Conservation (phyloP, 306 rosid genomes). For the Cicer bijugum region DNA sequence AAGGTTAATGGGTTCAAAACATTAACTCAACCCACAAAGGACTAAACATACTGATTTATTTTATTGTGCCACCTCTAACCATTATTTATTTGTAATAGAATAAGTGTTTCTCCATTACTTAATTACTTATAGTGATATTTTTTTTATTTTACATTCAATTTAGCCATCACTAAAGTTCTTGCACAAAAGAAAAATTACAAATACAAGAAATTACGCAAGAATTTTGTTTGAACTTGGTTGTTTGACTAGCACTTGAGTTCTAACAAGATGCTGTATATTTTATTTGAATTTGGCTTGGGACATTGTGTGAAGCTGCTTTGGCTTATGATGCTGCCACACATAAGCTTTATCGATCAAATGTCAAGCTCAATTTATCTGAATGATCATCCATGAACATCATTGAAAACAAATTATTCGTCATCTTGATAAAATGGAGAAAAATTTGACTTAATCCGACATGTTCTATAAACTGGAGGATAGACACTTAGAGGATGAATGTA, state of each 20-base stretch:
- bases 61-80: too few species aligned
- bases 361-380: conserved; percentile 84
- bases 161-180: conserved; percentile 34
- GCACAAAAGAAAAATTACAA: background rate
- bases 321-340: conserved; percentile 87
- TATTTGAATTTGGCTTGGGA: conserved; percentile 82
- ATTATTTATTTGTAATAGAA: too few species aligned
- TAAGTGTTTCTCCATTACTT: background rate
- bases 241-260: conserved; percentile 58
- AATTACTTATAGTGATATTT: background rate
- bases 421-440: too few species aligned
- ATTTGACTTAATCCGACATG: too few species aligned
- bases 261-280: too few species aligned
- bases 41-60: too few species aligned
- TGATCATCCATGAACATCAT: too few species aligned
- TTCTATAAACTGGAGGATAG: too few species aligned
- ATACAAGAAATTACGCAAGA: background rate
- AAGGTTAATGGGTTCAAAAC: too few species aligned
- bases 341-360: conserved; percentile 76
- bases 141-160: background rate
- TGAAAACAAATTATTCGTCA: too few species aligned
- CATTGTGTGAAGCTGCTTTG: conserved; percentile 77
- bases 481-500: too few species aligned
- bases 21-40: too few species aligned
- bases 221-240: conserved; percentile 12